Evolutionary conservation across 306 rosid species (phyloP), one percentile per base, ranked within the genome.

Genomic region (Senna tora): DNA sequence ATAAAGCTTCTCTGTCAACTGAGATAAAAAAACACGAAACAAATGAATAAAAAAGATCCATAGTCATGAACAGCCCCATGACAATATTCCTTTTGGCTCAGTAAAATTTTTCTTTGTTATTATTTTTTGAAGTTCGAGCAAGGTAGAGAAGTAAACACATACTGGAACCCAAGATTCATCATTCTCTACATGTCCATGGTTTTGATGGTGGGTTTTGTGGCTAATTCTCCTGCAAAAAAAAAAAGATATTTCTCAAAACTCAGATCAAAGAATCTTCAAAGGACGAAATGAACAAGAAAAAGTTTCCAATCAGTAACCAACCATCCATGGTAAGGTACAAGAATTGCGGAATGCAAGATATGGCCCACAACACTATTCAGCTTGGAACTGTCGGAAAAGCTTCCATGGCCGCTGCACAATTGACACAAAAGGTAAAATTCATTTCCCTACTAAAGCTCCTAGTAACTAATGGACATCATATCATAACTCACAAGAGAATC

Each of bases 141-240:
- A 66, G 34, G 21, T 16, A 7, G 16, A 4, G 8, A 11, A 20
- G 39, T 2, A 42, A 55, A 19, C 74, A 84, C 89, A 59, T 82
- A 95, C 97, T 8, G 97, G 97, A 72, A 95, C 99, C 99, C 97
- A 95, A 4, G 97, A 89, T 77, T 95, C 97, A 70, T 95, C 97
- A 30, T 88, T 89, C 79, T 95, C 99, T 11, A 95, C 96, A 62
- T 92, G 90, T 6, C 97, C 99, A 76, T 95, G 99, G 83, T 95
- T 95, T 73, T 95, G 97, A 76, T 95, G 99, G 69, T 95, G 99
- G 65, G 99, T 92, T 82, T 86, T 87, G 54, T 95, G 99, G 71
- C 99, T 95, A 9, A 95, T 89, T 84, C 93, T 91, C 99, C 97
- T 95, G 89, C 42, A 32, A 63, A 30, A n/a, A 61, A 32, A 63